Base-by-base conservation (phyloP, 495 filamentous ascomycete species). In the Apodospora peruviana region DNA sequence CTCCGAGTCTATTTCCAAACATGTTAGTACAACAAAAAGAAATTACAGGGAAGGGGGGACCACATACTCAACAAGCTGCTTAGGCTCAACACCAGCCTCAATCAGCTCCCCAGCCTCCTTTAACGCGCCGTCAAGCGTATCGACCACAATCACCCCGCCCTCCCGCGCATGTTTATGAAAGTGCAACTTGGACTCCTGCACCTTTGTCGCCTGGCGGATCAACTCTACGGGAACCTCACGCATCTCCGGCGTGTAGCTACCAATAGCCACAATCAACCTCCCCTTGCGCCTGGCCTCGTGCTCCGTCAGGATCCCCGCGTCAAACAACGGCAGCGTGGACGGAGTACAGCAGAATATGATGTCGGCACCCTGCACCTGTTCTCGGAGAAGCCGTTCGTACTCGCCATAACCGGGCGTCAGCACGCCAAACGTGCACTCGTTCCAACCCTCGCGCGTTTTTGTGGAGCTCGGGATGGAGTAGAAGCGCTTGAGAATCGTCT, bases 21-120 rank as follows among this genome's bases (percentile, higher is more conserved):
- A 18, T 19, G 42, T 44, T 23, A 29, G 42, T 19, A 41, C n/a
- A 22, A 41, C 23, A 3, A 29, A 18, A 2, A 40, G 0, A 12
- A 14, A 35, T 25, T 11, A 16, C 20, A 40, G 18, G 36, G 25
- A 47, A 40, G 34, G 25, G 2, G 2, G 17, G 24, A 29, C 16
- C 24, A 27, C 73, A 61, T 55, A 70, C 74, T 98, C 91, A 5
- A 95, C 85, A 17, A 96, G 71, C 57, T 95, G 83, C 22, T 80
- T 74, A 0, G 84, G 75, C 36, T 70, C 67, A 23, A 97, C 66
- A 0, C 79, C 86, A 0, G 88, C 88, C 56, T 88, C 81, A 22
- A 91, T 85, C 45, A 98, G 70, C 72, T 98, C 93, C 4, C 93
- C 93, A 0, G 91, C 86, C 59, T 96, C 90, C 56, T 83, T 81